These are phyloP conservation scores for Spirogloea muscicola DNA, from an alignment of 139 green algal species.

Conservation along the genomic window DNA sequence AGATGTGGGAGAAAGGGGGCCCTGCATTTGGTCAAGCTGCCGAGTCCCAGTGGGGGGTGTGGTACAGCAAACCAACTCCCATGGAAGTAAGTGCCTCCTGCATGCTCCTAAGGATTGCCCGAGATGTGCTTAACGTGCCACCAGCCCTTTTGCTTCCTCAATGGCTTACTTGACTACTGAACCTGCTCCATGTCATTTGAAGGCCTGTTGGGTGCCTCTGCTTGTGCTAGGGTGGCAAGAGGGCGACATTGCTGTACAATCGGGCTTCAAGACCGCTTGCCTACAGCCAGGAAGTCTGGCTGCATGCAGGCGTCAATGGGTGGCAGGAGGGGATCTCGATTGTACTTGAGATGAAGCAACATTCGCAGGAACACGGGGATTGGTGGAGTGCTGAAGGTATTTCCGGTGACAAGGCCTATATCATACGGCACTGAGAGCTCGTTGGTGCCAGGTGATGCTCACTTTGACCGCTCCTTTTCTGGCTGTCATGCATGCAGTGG, in stretches of 20 bases:
- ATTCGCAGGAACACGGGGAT: conserved; percentile 29
- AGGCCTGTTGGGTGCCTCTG: no score
- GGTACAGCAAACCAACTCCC: conserved; percentile 12
- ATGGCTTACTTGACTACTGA: no score
- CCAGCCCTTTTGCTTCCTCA: no score
- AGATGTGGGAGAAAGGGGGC: no score
- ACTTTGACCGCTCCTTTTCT: not conserved
- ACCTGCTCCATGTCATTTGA: no score
- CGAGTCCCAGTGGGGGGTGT: conserved; percentile 14
- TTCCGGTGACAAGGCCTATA: not conserved
- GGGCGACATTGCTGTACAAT: conserved; percentile 33
- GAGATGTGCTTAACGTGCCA: no score
- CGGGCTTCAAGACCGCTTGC: conserved; percentile 17
- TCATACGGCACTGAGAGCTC: not conserved
- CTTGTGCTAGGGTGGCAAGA: no score
- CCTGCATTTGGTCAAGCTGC: not conserved
- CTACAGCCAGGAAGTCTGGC: conserved; percentile 21
- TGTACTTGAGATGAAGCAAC: conserved; percentile 1
- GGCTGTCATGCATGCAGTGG: conserved; percentile 21
- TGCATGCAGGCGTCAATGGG: conserved; percentile 28
- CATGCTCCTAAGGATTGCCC: no score
- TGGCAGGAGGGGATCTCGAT: conserved; percentile 31
- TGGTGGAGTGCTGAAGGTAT: conserved; percentile 34
- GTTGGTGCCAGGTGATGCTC: not conserved
- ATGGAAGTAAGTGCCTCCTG: not conserved